Base-by-base conservation (phyloP, 139 green algal species). In the Chlamydomonas sp. region DNA sequence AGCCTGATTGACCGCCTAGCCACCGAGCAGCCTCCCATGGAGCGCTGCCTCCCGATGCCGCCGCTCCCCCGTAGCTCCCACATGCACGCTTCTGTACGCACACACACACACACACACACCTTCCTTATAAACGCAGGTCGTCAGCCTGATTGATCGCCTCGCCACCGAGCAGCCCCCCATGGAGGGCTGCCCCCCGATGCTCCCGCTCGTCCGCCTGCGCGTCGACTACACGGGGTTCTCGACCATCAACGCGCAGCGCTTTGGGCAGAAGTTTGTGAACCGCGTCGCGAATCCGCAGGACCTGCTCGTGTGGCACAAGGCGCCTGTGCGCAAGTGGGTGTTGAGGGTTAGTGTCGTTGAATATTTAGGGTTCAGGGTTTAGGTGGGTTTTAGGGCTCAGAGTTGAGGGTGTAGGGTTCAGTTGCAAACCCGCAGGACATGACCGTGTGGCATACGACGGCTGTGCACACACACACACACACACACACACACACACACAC, bases 261-360 rank as follows among this genome's bases (percentile, higher is more conserved):
- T 99, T 80, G 94, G 91, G 2, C 90, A 97, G 73, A 84, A 85
- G 57, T 99, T 95, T 83, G 94, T 98, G 35, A 90, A 88, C 69
- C 90, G 91, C 73, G 92, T 98, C 54, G 94, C 94, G 69, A 98
- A 98, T 79, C 93, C 94, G 0, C 80, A 96, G 35, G 94, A 99
- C 74, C 89, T 99, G 24, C 72, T 99, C 31, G 72, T 92, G 20
- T 98, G 91, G 84, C 78, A 86, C 58, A 98, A 97, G 79, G 66
- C 77, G 5, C 16, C 70, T 22, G 61, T 37, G n/a, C 20, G 61
- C 3, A 79, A 64, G 75, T 72, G 54, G 1, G 65, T n/a, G n/a
- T n/a, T n/a, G n/a, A n/a, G 36, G 60, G 26, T 65, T 13, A 34
- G 16, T 38, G 58, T 20, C 58, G 22, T 65, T 26, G 22, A 35